Conservation (phyloP, 495 filamentous ascomycete species). For the Sporormia fimetaria region DNA sequence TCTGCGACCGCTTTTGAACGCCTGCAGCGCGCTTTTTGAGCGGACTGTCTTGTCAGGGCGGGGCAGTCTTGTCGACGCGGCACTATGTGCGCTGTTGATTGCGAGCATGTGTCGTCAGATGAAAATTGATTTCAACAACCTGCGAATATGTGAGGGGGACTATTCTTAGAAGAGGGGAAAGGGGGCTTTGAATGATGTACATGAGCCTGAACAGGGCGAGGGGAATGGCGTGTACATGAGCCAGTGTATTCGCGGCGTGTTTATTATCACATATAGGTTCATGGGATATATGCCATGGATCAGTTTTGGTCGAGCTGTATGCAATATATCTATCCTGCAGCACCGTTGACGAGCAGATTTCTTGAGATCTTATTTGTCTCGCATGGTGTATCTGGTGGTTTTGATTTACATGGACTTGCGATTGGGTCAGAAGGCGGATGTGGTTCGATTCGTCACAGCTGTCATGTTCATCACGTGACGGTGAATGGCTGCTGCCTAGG, state of each 20-base stretch:
- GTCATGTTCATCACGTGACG: too few relatives aligned
- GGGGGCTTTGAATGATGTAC: not conserved
- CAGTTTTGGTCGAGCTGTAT: conserved; percentile 5
- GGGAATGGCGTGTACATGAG: too few relatives aligned
- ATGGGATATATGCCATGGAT: conserved; percentile 13
- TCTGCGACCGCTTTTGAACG: conserved; percentile 21
- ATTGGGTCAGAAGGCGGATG: too few relatives aligned
- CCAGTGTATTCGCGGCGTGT: conserved; percentile 1
- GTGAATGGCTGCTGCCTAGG: too few relatives aligned
- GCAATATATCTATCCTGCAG: conserved; percentile 16
- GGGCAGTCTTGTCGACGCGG: too few relatives aligned
- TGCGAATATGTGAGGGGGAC: not conserved
- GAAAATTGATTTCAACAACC: conserved; percentile 10
- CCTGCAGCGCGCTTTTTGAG: conserved; percentile 4
- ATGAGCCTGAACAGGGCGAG: too few relatives aligned
- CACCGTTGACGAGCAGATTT: conserved; percentile 8
- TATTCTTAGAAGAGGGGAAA: conserved; percentile 14
- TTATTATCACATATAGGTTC: conserved; percentile 23
- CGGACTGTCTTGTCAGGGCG: too few relatives aligned
- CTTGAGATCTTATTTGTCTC: conserved; percentile 1
- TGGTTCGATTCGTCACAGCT: too few relatives aligned
- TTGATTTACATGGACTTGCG: too few relatives aligned
- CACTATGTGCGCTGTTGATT: conserved; percentile 13
- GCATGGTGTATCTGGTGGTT: not conserved
- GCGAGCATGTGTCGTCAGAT: conserved; percentile 6